A percentile compares a stretch with the other conserved stretches of the same genome.
Conservation (phyloP, 163 green algal species). For the Volvox carteri region DNA sequence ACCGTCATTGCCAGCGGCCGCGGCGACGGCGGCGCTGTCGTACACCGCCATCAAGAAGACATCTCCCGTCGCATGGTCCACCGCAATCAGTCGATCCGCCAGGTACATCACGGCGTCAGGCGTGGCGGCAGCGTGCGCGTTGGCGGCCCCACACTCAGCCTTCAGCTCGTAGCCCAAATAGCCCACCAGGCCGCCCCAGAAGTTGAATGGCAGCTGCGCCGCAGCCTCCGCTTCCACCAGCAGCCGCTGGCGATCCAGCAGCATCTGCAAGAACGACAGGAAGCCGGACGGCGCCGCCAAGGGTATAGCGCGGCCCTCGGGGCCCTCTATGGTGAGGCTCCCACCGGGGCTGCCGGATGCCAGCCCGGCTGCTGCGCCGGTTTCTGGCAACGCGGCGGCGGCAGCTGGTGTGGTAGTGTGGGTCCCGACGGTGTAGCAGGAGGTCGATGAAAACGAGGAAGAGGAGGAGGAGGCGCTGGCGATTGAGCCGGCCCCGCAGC, state of each 20-base stretch:
- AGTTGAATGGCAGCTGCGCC: conserved; percentile 92
- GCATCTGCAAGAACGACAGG: conserved; percentile 60
- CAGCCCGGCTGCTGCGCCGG: background rate
- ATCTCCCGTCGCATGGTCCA: conserved; percentile 86
- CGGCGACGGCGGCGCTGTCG: conserved; percentile 11
- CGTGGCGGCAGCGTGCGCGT: conserved; percentile 61
- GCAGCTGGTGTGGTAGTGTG: background rate
- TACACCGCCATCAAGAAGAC: conserved; percentile 87
- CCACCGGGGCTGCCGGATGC: no score
- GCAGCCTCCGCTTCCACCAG: conserved; percentile 55
- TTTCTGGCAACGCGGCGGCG: background rate
- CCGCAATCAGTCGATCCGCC: conserved; percentile 89
- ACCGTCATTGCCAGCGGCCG: no score
- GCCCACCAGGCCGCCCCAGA: conserved; percentile 94
- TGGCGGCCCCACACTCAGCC: conserved; percentile 60
- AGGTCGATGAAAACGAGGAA: no score
- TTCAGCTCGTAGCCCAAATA: conserved; percentile 98
- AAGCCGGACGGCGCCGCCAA: conserved; percentile 51
- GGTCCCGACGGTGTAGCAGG: no score
- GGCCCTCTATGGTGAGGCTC: background rate
- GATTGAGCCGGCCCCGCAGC: background rate
- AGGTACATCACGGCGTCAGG: conserved; percentile 94
- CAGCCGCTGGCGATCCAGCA: conserved; percentile 58
- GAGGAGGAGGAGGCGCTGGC: background rate
- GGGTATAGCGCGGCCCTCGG: background rate